Evolutionary conservation across 2,329 filamentous ascomycete genomes (phyloP).

Genomic region (Nigrospora oryzae): DNA sequence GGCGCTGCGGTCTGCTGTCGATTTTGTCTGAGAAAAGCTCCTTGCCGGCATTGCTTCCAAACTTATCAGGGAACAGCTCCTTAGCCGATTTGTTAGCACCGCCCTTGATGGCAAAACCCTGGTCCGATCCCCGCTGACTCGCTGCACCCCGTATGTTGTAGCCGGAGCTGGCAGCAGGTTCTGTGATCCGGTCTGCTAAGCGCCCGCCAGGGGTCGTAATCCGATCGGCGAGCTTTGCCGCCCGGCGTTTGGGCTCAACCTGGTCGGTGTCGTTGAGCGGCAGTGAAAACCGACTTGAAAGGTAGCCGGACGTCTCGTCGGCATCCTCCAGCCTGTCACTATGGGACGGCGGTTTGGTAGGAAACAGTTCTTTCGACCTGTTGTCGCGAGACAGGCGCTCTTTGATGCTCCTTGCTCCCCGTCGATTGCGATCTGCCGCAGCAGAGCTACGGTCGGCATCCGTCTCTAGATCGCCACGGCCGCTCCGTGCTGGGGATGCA

Average conservation of each 20-base stretch:
- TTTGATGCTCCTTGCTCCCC: constrained; percentile 36
- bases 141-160: constrained; percentile 56
- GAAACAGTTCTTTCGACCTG: constrained; percentile 51
- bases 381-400: constrained; percentile 29
- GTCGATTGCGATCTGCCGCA: constrained; percentile 27
- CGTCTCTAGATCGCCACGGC: constrained; percentile 32
- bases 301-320: constrained; percentile 42
- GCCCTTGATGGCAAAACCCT: constrained; percentile 61
- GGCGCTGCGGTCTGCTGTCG: constrained; percentile 43
- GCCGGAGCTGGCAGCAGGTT: constrained; percentile 18
- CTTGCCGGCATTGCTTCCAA: constrained; percentile 53
- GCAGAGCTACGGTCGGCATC: constrained; percentile 18
- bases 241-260: constrained; percentile 13
- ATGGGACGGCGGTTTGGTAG: constrained; percentile 30
- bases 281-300: constrained; percentile 38
- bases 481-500: constrained; percentile 38
- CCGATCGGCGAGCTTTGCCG: constrained; percentile 17
- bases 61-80: constrained; percentile 63
- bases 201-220: constrained; percentile 15
- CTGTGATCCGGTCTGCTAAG: constrained; percentile 26
- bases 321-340: constrained; percentile 42
- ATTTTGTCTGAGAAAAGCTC: constrained; percentile 59
- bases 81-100: constrained; percentile 43
- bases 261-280: constrained; percentile 36
- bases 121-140: constrained; percentile 32